A percentile compares a stretch with the other conserved stretches of the same genome.
Conservation (phyloP, 768 basidiomycete genomes). For the Collybia mongolica region DNA sequence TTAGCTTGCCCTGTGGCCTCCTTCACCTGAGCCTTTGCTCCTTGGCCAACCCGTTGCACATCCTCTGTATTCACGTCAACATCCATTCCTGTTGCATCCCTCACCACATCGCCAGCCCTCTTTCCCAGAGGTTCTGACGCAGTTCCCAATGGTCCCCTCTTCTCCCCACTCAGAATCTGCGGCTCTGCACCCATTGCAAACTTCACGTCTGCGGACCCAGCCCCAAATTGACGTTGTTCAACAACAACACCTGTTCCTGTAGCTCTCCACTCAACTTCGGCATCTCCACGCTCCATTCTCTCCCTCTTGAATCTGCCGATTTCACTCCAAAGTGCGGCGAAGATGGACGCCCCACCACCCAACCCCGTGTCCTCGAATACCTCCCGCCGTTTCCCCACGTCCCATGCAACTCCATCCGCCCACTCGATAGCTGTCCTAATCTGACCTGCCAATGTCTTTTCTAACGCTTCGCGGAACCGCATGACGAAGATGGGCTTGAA, state of each 20-base stretch:
- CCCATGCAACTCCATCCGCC: conserved; percentile 56
- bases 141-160: conserved; percentile 64
- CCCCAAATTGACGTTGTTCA: conserved; percentile 33
- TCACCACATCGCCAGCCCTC: conserved; percentile 29
- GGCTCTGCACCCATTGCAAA: conserved; percentile 76
- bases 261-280: conserved; percentile 44
- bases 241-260: conserved; percentile 67
- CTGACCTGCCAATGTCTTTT: conserved; percentile 56
- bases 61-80: conserved; percentile 14
- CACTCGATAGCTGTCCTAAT: conserved; percentile 50
- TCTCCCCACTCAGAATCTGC: conserved; percentile 66
- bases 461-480: conserved; percentile 59
- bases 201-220: conserved; percentile 20
- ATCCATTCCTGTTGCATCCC: conserved; percentile 26
- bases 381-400: conserved; percentile 52
- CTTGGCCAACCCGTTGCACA: conserved; percentile 22
- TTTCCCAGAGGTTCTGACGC: conserved; percentile 41
- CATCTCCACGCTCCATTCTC: conserved; percentile 25
- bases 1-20: conserved; percentile 24
- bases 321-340: conserved; percentile 72
- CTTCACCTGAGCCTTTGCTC: conserved; percentile 9
- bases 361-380: conserved; percentile 67
- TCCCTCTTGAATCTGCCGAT: conserved; percentile 53
- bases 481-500: conserved; percentile 62
- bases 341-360: conserved; percentile 38